phyloP scores from a whole-genome alignment of 148 eudicot genomes.

The Nepenthes mirabilis region DNA sequence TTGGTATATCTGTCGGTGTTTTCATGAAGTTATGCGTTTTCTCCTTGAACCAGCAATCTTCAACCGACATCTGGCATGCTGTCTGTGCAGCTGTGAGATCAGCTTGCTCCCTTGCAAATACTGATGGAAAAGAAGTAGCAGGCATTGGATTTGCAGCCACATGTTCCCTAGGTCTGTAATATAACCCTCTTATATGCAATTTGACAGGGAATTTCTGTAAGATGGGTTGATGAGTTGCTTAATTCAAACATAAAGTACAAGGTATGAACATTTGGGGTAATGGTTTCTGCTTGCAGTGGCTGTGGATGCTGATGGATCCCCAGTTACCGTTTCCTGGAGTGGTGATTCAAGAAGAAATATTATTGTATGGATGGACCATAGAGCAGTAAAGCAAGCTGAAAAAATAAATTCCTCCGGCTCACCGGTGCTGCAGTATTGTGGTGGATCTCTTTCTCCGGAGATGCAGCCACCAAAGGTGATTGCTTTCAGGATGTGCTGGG shows the following conservation, averaged over 20 bases:
- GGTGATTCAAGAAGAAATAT: constrained; percentile 95
- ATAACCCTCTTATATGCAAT: not conserved
- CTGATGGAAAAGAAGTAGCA: constrained; percentile 59
- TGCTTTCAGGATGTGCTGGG: not conserved
- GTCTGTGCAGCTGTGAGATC: constrained; percentile 89
- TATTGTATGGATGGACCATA: constrained; percentile 99
- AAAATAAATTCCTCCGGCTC: constrained; percentile 78
- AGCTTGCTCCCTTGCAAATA: constrained; percentile 69
- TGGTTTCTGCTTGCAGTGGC: constrained; percentile 55
- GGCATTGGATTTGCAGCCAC: constrained; percentile 98
- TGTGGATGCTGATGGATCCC: constrained; percentile 82
- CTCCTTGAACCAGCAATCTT: constrained; percentile 68
- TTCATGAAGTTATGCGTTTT: constrained; percentile 1
- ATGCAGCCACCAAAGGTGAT: constrained; percentile 98
- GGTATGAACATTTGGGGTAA: not conserved
- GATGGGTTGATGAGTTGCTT: constrained; percentile 2
- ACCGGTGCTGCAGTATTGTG: constrained; percentile 91
- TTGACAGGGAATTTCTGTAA: not conserved
- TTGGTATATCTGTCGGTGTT: not conserved
- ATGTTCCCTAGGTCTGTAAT: constrained; percentile 83
- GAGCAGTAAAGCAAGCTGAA: constrained; percentile 99
- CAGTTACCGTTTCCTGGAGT: constrained; percentile 95
- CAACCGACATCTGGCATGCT: constrained; percentile 99
- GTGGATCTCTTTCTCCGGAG: constrained; percentile 94
- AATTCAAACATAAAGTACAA: not conserved